These are phyloP conservation scores for Hypholoma fasciculare DNA, from an alignment of 768 basidiomycete genomes.

Conservation along the genomic window DNA sequence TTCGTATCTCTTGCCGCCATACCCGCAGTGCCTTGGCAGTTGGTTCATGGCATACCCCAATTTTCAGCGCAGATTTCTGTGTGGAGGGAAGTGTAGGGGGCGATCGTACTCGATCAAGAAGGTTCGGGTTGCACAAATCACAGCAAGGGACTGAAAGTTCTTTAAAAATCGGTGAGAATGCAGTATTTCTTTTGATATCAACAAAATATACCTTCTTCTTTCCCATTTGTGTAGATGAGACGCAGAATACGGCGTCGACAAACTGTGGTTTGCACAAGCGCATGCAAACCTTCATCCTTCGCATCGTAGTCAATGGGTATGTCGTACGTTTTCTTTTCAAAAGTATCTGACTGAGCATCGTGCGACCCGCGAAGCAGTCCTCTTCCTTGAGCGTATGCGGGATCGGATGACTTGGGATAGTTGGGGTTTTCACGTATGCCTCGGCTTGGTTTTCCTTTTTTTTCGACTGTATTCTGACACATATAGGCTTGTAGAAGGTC, in stretches of 20 bases:
- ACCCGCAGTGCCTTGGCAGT: constrained; percentile 3
- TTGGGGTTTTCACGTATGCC: background rate
- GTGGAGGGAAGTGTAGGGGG: background rate
- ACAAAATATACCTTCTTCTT: background rate
- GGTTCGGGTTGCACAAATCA: background rate
- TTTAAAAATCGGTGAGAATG: no score
- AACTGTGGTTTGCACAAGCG: background rate
- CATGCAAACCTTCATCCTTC: background rate
- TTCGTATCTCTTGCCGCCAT: constrained; percentile 13
- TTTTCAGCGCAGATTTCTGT: constrained; percentile 9
- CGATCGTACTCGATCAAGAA: background rate
- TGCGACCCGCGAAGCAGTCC: background rate
- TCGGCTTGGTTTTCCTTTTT: background rate
- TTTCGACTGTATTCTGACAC: background rate
- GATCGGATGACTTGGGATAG: background rate
- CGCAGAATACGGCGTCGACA: background rate
- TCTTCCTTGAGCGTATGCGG: background rate
- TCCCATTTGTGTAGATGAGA: background rate
- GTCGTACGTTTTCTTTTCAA: background rate
- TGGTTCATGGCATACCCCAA: constrained; percentile 4
- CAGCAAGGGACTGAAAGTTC: background rate
- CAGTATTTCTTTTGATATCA: background rate
- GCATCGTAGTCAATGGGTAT: background rate
- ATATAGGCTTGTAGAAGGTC: background rate
- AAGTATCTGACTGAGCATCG: no score